These are phyloP conservation scores for Quercus rubra DNA, from an alignment of 306 rosid genomes.

Conservation along the genomic window DNA sequence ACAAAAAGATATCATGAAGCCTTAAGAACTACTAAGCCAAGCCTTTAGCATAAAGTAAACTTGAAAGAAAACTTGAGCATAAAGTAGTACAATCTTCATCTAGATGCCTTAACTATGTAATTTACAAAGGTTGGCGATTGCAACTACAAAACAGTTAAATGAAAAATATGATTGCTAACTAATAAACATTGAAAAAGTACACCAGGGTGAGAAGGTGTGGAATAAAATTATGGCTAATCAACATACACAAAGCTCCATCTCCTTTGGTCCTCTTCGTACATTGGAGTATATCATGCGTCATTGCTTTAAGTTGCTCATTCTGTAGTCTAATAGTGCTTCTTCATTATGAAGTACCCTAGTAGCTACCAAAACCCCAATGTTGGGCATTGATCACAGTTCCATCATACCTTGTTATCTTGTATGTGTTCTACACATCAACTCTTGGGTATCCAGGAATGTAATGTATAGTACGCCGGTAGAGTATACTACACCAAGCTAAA, in stretches of 20 bases:
- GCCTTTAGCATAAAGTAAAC: too few relatives aligned
- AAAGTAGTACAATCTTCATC: not conserved
- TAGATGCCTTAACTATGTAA: not conserved
- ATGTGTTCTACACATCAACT: slow-evolving; percentile 65
- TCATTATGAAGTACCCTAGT: slow-evolving; percentile 70
- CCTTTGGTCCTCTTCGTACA: slow-evolving; percentile 83
- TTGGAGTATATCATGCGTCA: slow-evolving; percentile 76
- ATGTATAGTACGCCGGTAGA: slow-evolving; percentile 70
- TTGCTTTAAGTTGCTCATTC: slow-evolving; percentile 74
- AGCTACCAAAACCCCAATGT: slow-evolving; percentile 84
- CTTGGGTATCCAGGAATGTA: slow-evolving; percentile 85
- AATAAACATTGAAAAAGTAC: not conserved
- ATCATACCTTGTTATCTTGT: slow-evolving; percentile 81
- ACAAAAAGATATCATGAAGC: too few relatives aligned
- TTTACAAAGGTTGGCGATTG: not conserved
- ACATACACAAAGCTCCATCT: slow-evolving; percentile 61
- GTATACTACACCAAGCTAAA: slow-evolving; percentile 79
- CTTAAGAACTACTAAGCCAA: too few relatives aligned
- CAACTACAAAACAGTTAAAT: not conserved
- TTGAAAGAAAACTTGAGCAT: too few relatives aligned
- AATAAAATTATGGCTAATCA: not conserved
- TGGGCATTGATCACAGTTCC: slow-evolving; percentile 75
- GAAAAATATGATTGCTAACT: not conserved
- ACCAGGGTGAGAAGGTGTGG: not conserved
- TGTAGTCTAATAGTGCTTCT: slow-evolving; percentile 74